Evolutionary conservation across 2,329 filamentous ascomycete species (phyloP), one percentile per base, ranked within the genome.

Genomic region (Curvularia eragrostidis): DNA sequence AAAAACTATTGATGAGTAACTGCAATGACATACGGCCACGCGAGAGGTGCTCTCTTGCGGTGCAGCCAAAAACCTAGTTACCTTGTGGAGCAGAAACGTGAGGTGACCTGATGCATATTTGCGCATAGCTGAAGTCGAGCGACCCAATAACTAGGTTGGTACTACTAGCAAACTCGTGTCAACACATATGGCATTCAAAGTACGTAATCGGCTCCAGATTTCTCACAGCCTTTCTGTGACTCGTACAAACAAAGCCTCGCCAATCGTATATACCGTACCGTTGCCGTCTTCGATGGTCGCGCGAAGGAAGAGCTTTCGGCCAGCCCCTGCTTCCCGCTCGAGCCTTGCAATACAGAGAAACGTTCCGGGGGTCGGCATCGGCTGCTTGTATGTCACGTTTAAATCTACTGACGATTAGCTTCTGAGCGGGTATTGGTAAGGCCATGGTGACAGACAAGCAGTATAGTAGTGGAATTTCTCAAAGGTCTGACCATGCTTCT

Each of bases 301-400:
- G 47, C 77, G 76, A 7, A 82, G 69, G 63, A 76, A 86, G 18
- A 81, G 75, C 75, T 89, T 89, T 62, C 84, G 79, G 3, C 84
- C 83, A 43, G 85, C 82, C 5, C 74, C 82, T 42, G 86, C 82
- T 10, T 75, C 68, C 67, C 77, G 82, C 19, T 77, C 69, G 34
- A 83, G 62, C 64, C 73, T 77, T 0, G 80, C 79, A 19, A 73
- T 81, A 15, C 81, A 79, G 23, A 87, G 64, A 26, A 87, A 67
- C 4, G 79, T 75, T 1, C 77, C 75, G 0, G 82, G 82, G 0
- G 84, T 85, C 7, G 69, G 70, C 0, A 88, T 79, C 0, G 86
- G 85, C 59, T 70, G 79, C 52, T 82, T 64, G 65, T 85, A 89
- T 18, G 73, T 79, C 2, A 84, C 81, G 51, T 86, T 86, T 50